These are phyloP conservation scores for Solanum appendiculatum DNA, from an alignment of 257 asterid genomes.

Conservation along the genomic window DNA sequence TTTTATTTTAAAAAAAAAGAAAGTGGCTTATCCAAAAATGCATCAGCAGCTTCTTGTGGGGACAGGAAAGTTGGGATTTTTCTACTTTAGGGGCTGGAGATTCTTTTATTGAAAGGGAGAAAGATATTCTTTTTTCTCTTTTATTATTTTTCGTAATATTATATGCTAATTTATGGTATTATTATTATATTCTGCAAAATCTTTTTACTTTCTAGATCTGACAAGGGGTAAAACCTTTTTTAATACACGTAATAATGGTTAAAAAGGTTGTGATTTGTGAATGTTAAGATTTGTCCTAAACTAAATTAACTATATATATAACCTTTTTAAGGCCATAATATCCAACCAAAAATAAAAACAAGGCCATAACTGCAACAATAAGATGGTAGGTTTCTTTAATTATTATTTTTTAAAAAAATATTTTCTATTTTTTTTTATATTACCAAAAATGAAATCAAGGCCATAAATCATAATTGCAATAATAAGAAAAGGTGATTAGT, in stretches of 20 bases:
- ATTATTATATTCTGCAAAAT: neutral
- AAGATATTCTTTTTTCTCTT: neutral
- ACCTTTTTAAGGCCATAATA: neutral
- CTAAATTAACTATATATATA: neutral
- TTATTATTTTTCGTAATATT: neutral
- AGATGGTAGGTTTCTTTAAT: neutral
- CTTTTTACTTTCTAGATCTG: neutral
- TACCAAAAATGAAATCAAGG: neutral
- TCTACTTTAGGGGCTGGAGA: neutral
- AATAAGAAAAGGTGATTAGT: too few species aligned
- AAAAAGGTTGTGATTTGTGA: neutral
- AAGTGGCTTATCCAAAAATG: neutral
- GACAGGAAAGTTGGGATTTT: neutral
- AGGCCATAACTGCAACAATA: neutral
- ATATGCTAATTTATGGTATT: neutral
- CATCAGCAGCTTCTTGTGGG: neutral
- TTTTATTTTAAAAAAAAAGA: neutral
- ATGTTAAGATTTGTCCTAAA: neutral
- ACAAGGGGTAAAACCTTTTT: neutral
- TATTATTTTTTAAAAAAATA: neutral
- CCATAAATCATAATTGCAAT: too few species aligned
- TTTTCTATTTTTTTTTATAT: neutral
- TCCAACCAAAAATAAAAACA: neutral
- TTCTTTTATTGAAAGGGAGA: neutral
- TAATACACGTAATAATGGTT: neutral